Evolutionary conservation across 164 flowering plant genomes (phyloP), one percentile per base, ranked within the genome.

Genomic region (Piper longum): DNA sequence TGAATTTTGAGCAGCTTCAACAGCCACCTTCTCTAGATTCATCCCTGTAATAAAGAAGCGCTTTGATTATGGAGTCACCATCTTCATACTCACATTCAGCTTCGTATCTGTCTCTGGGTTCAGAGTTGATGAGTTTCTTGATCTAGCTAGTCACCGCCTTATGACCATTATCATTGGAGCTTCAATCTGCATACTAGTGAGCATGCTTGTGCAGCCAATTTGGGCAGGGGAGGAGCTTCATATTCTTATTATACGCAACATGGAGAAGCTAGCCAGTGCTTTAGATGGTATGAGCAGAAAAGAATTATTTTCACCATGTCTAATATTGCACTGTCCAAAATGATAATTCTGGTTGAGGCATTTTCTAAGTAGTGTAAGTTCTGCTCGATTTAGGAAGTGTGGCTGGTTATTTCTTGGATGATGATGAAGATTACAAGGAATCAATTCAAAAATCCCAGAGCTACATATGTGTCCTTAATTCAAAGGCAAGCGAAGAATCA

Each of bases 21-120:
- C 81, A 19, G 79, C 90, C 14, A 87, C 97, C 2, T 90, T 87
- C 62, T 80, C 86, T 5, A 67, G 97, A 65, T 87, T 90, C 64
- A 81, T 87, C 42, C 97, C 97, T 4, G 61, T 75, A 0, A 73
- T 90, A 48, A 89, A 86, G 64, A 78, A 78, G 0, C 79, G 85
- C 43, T 90, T 82, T 39, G 97, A 90, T 54, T 90, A 87, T 67
- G 95, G 95, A 4, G 77, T 76, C 36, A 9, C 80, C 80, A 81
- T 86, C 62, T 90, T 90, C 69, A 85, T 87, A 71, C 88, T 90
- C 61, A 90, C 95, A 16, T 87, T 85, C 80, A 82, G 92, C 82
- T 69, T 90, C 59, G 82, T 90, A 12, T 75, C 97, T 0, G 77
- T 87, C 1, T 85, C 95, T 0, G 95, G 92, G 16, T 87, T 75